Evolutionary conservation across 352 stramenopile genomes (phyloP), one percentile per base, ranked within the genome.

Genomic region (Plasmopara halstedii): DNA sequence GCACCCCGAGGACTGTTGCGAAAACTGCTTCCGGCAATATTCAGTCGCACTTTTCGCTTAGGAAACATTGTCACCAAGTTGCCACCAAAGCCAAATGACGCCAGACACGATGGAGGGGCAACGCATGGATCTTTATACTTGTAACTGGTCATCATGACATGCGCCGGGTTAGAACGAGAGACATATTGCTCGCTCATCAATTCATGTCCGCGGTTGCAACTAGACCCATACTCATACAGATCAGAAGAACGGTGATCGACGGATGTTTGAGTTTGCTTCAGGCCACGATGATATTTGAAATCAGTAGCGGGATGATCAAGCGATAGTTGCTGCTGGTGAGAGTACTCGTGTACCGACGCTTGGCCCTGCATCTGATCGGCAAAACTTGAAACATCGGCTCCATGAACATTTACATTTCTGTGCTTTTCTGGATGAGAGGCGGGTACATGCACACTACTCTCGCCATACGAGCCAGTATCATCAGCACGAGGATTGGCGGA

Each of bases 51-150:
- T 43, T 94, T 93, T 42, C 78, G 70, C 53, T 88, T 89, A 0
- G 83, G 83, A 56, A 93, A 88, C 83, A 94, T 94, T 6, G 76
- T 89, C 39, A 85, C 82, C n/a, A 92, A 63, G 40, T 88, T 94
- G 9, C 83, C 83, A 58, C 83, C 83, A 63, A 94, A 94, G 20
- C 83, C 83, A 50, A 94, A 93, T 6, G 81, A 82, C 2, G 64
- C 67, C 10, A 94, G 54, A 38, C 79, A 91, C 6, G 76, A 89
- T 11, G 79, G 77, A 4, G 79, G 72, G 6, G 77, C 63, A 29
- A 85, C 67, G 14, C 67, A 86, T 14, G 83, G 83, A 23, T 94
- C 83, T 59, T 91, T 90, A 57, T 89, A 85, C 57, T 86, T 87
- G 62, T 58, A 82, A 53, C 70, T 83, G n/a, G 57, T 71, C 36